A percentile compares a stretch with the other conserved stretches of the same genome.
Evolutionary conservation across 2,329 filamentous ascomycete species (phyloP).

Genomic region (Colletotrichum sp.): DNA sequence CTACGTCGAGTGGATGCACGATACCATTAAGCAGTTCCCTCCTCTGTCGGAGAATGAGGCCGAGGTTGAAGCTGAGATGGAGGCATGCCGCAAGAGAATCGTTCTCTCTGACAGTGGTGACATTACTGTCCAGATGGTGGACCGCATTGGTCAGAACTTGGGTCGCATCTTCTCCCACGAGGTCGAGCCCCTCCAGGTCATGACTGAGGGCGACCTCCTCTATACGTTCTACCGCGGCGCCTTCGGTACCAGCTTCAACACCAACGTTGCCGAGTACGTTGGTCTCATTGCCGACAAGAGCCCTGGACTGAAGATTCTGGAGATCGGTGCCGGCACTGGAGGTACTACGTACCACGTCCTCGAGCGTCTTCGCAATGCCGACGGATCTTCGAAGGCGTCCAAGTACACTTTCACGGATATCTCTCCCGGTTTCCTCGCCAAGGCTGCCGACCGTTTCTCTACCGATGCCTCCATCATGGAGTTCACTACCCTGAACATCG

Average conservation of each 20-base stretch:
- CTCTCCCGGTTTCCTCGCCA: constrained; percentile 45
- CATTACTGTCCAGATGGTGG: constrained; percentile 13
- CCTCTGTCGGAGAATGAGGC: background rate
- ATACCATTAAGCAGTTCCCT: constrained; percentile 7
- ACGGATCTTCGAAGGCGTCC: constrained; percentile 5
- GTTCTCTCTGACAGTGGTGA: constrained; percentile 10
- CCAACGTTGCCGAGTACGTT: constrained; percentile 13
- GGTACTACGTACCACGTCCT: constrained; percentile 12
- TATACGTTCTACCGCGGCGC: constrained; percentile 34
- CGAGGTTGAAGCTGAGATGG: constrained; percentile 1
- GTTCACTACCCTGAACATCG: constrained; percentile 34
- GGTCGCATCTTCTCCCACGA: constrained; percentile 33
- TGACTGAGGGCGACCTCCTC: constrained; percentile 39
- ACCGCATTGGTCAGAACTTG: constrained; percentile 25
- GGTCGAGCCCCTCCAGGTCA: constrained; percentile 37
- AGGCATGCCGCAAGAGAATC: background rate
- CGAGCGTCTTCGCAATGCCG: constrained; percentile 11
- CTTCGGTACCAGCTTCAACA: constrained; percentile 14
- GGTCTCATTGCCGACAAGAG: constrained; percentile 27
- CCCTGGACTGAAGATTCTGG: constrained; percentile 17
- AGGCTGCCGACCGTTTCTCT: constrained; percentile 34
- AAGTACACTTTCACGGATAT: constrained; percentile 52
- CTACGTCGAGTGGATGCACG: constrained; percentile 13
- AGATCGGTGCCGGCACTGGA: constrained; percentile 11
- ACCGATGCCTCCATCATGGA: constrained; percentile 24